Evolutionary conservation across 495 filamentous ascomycete species (phyloP).

Genomic region (Aspergillus kassunensis): DNA sequence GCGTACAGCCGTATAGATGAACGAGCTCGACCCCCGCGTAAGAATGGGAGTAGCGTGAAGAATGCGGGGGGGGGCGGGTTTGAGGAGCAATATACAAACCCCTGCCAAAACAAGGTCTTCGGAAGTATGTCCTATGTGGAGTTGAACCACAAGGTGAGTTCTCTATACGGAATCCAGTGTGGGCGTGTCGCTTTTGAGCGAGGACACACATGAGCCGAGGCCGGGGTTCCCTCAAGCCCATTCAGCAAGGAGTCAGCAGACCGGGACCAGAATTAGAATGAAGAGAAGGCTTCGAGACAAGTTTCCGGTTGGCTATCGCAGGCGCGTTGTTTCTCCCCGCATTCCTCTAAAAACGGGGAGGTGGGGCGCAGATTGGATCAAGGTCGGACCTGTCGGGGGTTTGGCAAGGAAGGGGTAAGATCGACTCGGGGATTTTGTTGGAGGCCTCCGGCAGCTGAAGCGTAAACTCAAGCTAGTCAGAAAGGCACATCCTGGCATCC

Average conservation of each 20-base stretch:
- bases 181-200: background rate
- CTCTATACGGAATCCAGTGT: background rate
- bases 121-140: background rate
- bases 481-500: no score
- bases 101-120: background rate
- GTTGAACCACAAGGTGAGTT: background rate
- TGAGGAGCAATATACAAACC: background rate
- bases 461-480: background rate
- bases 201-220: conserved; percentile 3
- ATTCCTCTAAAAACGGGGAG: background rate
- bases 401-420: background rate
- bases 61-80: no score
- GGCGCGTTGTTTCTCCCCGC: background rate
- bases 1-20: background rate
- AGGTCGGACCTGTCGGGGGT: background rate
- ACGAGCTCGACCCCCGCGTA: background rate
- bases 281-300: background rate
- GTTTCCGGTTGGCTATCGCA: background rate
- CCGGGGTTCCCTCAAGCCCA: background rate
- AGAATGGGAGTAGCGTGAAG: background rate
- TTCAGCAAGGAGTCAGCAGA: background rate
- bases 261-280: background rate
- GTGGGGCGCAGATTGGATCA: background rate
- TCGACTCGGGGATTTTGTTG: background rate
- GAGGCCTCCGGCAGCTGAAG: background rate